Evolutionary conservation across 1,139 yeast species (phyloP).

Genomic region (Lodderomyces margitis): DNA sequence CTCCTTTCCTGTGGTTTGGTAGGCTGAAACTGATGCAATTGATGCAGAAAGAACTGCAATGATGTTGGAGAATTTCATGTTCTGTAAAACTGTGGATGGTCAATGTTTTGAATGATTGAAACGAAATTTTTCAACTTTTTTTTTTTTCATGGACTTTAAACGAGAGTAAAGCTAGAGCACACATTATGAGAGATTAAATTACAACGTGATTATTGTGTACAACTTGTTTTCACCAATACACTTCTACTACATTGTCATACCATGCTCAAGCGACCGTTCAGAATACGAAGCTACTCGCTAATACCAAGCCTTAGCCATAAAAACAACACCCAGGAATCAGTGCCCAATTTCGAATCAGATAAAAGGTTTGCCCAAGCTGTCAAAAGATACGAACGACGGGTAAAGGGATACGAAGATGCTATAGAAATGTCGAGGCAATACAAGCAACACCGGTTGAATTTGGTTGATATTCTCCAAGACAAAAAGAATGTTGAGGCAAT

Average conservation of each 20-base stretch:
- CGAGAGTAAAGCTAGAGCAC: too few relatives aligned
- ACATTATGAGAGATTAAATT: too few relatives aligned
- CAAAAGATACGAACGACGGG: constrained; percentile 9
- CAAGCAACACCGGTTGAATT: constrained; percentile 18
- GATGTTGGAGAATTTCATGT: constrained; percentile 21
- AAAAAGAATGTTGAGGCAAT: constrained; percentile 18
- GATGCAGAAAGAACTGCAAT: constrained; percentile 20
- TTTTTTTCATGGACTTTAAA: too few relatives aligned
- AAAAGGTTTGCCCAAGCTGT: constrained; percentile 2
- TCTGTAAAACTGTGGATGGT: constrained; percentile 2
- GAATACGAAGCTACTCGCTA: constrained; percentile 4
- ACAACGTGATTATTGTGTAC: too few relatives aligned
- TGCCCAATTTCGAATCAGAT: not conserved
- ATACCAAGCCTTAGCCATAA: not conserved
- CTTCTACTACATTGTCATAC: not conserved
- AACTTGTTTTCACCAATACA: not conserved
- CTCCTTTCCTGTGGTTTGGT: constrained; percentile 17
- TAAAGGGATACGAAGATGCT: constrained; percentile 11
- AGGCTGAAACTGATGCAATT: constrained; percentile 18
- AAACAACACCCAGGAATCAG: not conserved
- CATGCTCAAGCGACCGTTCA: constrained; percentile 2
- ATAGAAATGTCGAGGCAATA: constrained; percentile 17
- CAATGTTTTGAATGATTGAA: not conserved
- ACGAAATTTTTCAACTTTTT: not conserved
- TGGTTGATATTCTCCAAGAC: constrained; percentile 19